Conservation (phyloP, 1,139 yeast genomes). For the Casaregolazyma suthepensis region DNA sequence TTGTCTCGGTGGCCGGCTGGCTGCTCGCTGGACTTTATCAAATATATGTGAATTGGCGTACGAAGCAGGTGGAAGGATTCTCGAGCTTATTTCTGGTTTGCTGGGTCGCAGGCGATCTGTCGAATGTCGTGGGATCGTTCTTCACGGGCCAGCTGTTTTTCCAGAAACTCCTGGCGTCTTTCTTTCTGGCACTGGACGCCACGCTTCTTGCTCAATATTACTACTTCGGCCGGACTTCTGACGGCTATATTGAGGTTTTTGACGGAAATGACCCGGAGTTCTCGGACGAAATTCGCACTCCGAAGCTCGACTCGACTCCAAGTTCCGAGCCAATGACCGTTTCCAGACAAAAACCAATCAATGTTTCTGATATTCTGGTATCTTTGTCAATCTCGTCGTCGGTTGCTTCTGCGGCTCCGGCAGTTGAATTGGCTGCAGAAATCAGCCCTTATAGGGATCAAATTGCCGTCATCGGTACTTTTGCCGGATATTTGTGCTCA, state of each 20-base stretch:
- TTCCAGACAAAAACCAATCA: slow-evolving; percentile 1
- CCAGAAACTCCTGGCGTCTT: slow-evolving; percentile 26
- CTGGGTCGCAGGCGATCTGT: slow-evolving; percentile 30
- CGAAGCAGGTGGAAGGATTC: slow-evolving; percentile 31
- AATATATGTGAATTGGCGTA: slow-evolving; percentile 23
- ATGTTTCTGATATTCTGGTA: slow-evolving; percentile 7
- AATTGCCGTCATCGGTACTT: slow-evolving; percentile 40
- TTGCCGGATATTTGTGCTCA: slow-evolving; percentile 78
- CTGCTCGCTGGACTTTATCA: slow-evolving; percentile 30
- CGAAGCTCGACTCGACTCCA: background rate
- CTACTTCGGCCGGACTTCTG: slow-evolving; percentile 19
- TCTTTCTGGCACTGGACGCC: slow-evolving; percentile 24
- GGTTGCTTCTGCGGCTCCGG: slow-evolving; percentile 13
- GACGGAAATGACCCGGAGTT: background rate
- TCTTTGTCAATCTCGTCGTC: slow-evolving; percentile 5
- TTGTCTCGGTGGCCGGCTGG: slow-evolving; percentile 28
- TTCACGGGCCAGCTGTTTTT: slow-evolving; percentile 30
- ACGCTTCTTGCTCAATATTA: slow-evolving; percentile 25
- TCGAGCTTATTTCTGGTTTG: slow-evolving; percentile 26
- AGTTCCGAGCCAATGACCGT: slow-evolving; percentile 1
- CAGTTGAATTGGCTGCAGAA: background rate
- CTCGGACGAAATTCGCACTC: background rate
- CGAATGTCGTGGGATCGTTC: slow-evolving; percentile 29
- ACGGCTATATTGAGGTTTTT: background rate
- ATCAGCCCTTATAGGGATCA: background rate